These are phyloP conservation scores for Chenopodium formosanum DNA, from an alignment of 148 eudicot genomes.

Conservation along the genomic window DNA sequence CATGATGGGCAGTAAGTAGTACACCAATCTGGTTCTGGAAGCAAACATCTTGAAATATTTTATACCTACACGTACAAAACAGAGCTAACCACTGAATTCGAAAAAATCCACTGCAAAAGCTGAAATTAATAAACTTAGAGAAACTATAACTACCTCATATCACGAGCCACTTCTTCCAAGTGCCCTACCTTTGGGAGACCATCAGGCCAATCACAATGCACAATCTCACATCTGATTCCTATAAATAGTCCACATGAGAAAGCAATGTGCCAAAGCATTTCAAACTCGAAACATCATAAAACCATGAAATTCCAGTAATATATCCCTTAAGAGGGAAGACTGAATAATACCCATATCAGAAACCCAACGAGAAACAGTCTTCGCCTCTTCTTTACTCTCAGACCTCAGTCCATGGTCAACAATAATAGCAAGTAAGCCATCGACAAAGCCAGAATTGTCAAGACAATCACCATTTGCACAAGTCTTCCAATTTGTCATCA, in stretches of 20 bases:
- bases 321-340: slow-evolving; percentile 8
- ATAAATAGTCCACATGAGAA: slow-evolving; percentile 42
- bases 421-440: slow-evolving; percentile 77
- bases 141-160: slow-evolving; percentile 56
- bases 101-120: background rate
- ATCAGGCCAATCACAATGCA: slow-evolving; percentile 66
- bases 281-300: background rate
- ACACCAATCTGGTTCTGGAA: slow-evolving; percentile 51
- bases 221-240: slow-evolving; percentile 85
- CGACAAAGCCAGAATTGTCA: slow-evolving; percentile 45
- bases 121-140: background rate
- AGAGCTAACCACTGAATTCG: background rate
- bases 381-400: slow-evolving; percentile 82
- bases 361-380: slow-evolving; percentile 58
- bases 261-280: slow-evolving; percentile 2
- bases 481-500: slow-evolving; percentile 77
- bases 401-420: slow-evolving; percentile 88
- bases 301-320: slow-evolving; percentile 12
- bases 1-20: slow-evolving; percentile 86
- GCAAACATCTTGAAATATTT: slow-evolving; percentile 58
- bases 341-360: slow-evolving; percentile 57
- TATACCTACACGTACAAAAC: slow-evolving; percentile 49
- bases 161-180: slow-evolving; percentile 92
- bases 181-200: slow-evolving; percentile 80
- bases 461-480: slow-evolving; percentile 24